These are phyloP conservation scores for Apiotrichum porosum DNA, from an alignment of 1,284 basidiomycete species.

Conservation along the genomic window DNA sequence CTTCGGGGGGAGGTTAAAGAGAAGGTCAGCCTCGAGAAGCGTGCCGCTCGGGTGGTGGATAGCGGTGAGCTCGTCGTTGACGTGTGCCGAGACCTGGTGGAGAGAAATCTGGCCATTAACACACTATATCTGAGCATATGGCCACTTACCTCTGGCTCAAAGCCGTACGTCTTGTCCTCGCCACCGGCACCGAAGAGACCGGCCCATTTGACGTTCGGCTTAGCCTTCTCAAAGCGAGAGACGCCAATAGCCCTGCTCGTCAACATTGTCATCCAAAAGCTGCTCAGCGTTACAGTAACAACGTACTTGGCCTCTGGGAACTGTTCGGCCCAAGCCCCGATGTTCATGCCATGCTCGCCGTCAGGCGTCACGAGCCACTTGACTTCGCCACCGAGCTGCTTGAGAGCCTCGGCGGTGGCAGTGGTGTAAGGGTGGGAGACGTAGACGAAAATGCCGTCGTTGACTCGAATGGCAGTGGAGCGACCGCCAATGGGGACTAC, in stretches of 20 bases:
- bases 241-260: constrained; percentile 48
- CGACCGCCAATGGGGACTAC: constrained; percentile 71
- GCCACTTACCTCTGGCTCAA: constrained; percentile 66
- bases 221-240: constrained; percentile 45
- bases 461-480: constrained; percentile 69
- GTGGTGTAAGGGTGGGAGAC: constrained; percentile 74
- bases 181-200: constrained; percentile 45
- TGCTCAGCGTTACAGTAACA: too few relatives aligned
- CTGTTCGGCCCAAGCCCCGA: constrained; percentile 51
- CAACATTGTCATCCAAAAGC: too few relatives aligned
- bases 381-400: constrained; percentile 66
- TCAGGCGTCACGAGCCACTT: constrained; percentile 56
- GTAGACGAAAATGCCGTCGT: constrained; percentile 69
- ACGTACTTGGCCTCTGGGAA: constrained; percentile 68
- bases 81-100: constrained; percentile 72
- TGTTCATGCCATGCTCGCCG: constrained; percentile 51
- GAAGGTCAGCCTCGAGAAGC: constrained; percentile 77
- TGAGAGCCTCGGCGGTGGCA: constrained; percentile 66
- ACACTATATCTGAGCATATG: too few relatives aligned
- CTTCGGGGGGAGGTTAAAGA: constrained; percentile 80
- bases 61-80: constrained; percentile 85
- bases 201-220: constrained; percentile 49
- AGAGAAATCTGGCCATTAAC: constrained; percentile 31
- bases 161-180: constrained; percentile 60
- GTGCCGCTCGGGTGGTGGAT: constrained; percentile 72